These are phyloP conservation scores for Colletotrichum godetiae DNA, from an alignment of 2,329 filamentous ascomycete species.

Conservation along the genomic window DNA sequence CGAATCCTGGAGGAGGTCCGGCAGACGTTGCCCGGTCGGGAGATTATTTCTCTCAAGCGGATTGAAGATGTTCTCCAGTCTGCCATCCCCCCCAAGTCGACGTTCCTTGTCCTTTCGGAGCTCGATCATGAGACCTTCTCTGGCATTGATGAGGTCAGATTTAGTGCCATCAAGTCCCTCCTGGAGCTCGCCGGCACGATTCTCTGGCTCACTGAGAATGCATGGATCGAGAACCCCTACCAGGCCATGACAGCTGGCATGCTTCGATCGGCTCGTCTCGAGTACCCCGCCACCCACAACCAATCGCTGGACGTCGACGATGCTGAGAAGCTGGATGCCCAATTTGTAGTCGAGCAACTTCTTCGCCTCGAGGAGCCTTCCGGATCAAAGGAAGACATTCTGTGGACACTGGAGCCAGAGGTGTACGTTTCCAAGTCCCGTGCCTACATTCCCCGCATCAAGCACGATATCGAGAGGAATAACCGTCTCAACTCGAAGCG, in stretches of 20 bases:
- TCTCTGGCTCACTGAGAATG: constrained; percentile 39
- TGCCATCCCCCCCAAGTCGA: not conserved
- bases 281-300: constrained; percentile 13
- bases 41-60: not conserved
- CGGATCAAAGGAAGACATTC: not conserved
- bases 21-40: not conserved
- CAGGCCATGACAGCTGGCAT: constrained; percentile 35
- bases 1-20: not conserved
- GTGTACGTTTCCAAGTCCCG: not conserved
- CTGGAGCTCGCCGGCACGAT: constrained; percentile 28
- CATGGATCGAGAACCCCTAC: constrained; percentile 32
- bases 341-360: not conserved
- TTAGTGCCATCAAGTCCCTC: not conserved
- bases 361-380: not conserved
- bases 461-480: constrained; percentile 18
- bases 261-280: constrained; percentile 17
- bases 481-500: constrained; percentile 11
- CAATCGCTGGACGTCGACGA: constrained; percentile 28
- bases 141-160: constrained; percentile 38
- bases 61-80: not conserved
- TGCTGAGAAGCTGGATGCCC: not conserved
- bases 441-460: constrained; percentile 17
- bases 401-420: constrained; percentile 14
- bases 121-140: constrained; percentile 40
- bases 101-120: constrained; percentile 29